Conservation (phyloP, 2,329 filamentous ascomycete species). For the Aspergillus texensis region DNA sequence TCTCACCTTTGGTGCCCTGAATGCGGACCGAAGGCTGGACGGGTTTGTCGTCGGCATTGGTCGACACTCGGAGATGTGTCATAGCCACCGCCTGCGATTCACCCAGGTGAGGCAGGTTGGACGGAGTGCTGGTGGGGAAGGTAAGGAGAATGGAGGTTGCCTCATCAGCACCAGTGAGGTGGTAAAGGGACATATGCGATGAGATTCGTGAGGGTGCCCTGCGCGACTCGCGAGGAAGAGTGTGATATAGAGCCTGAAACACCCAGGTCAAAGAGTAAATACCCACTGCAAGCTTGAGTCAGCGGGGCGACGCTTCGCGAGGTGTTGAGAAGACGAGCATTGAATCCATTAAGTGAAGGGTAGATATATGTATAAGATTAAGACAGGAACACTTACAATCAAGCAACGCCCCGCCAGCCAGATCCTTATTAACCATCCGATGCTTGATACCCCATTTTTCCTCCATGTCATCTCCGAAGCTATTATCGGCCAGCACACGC, state of each 20-base stretch:
- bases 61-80: conserved; percentile 64
- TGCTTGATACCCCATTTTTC: conserved; percentile 63
- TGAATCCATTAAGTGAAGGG: neutral
- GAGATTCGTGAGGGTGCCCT: conserved; percentile 67
- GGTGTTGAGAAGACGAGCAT: neutral
- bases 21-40: conserved; percentile 73
- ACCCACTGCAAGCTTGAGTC: conserved; percentile 56
- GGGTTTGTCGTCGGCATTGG: conserved; percentile 63
- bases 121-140: conserved; percentile 64
- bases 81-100: conserved; percentile 73
- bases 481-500: conserved; percentile 62
- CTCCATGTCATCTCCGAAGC: conserved; percentile 64
- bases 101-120: conserved; percentile 39
- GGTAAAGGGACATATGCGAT: conserved; percentile 71
- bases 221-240: conserved; percentile 65
- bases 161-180: conserved; percentile 74
- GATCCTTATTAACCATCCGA: conserved; percentile 80
- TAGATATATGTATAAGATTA: neutral
- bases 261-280: conserved; percentile 91
- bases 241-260: conserved; percentile 85
- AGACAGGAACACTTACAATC: conserved; percentile 55
- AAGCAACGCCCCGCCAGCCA: conserved; percentile 80
- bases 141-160: conserved; percentile 75
- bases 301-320: neutral
- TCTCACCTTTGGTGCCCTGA: conserved; percentile 78